Evolutionary conservation across 2,329 filamentous ascomycete species (phyloP).

Genomic region (Aspergillus alliaceus): DNA sequence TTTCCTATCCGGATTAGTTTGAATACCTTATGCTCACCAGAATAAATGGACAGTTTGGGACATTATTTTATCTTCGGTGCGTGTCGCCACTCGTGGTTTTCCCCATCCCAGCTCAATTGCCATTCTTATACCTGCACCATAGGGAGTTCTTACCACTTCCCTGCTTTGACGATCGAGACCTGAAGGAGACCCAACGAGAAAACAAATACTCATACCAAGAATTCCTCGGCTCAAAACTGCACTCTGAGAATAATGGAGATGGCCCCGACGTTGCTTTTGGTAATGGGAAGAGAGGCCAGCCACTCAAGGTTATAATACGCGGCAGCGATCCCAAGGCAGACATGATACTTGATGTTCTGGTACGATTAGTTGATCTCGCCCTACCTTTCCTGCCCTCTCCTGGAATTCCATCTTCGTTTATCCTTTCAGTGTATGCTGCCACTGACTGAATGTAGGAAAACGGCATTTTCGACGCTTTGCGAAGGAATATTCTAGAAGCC

Average conservation of each 20-base stretch:
- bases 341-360: conserved; percentile 49
- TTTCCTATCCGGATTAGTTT: background rate
- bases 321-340: conserved; percentile 44
- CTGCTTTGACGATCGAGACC: conserved; percentile 36
- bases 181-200: conserved; percentile 26
- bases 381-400: background rate
- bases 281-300: conserved; percentile 28
- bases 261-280: conserved; percentile 16
- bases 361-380: conserved; percentile 26
- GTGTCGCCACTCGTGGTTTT: background rate
- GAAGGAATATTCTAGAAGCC: conserved; percentile 42
- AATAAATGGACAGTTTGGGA: conserved; percentile 31
- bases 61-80: conserved; percentile 37
- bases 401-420: background rate
- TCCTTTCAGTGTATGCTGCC: too few relatives aligned
- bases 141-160: conserved; percentile 36
- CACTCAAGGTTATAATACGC: conserved; percentile 42
- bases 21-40: background rate
- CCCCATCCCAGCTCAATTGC: background rate
- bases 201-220: conserved; percentile 28
- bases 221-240: conserved; percentile 25
- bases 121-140: conserved; percentile 14
- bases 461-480: conserved; percentile 49
- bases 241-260: conserved; percentile 1
- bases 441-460: conserved; percentile 45